Conservation (phyloP, 768 basidiomycete species). For the Cytidiella melzeri region DNA sequence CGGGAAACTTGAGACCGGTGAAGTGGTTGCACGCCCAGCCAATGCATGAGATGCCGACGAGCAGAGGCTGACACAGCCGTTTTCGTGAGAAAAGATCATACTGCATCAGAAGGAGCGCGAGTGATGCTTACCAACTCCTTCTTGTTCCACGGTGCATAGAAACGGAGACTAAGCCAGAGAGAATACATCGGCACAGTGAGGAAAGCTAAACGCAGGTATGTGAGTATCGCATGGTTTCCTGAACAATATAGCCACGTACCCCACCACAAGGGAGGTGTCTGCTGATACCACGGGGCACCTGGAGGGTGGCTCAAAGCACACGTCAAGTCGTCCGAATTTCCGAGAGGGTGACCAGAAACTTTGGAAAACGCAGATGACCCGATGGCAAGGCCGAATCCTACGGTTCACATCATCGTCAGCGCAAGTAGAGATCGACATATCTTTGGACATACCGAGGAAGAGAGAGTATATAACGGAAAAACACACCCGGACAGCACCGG, state of each 20-base stretch:
- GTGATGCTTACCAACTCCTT: slow-evolving; percentile 46
- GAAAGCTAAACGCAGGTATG: slow-evolving; percentile 40
- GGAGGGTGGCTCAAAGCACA: slow-evolving; percentile 54
- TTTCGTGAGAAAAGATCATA: not conserved
- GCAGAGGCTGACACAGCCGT: slow-evolving; percentile 31
- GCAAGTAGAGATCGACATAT: too few relatives aligned
- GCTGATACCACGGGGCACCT: slow-evolving; percentile 66
- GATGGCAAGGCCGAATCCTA: slow-evolving; percentile 72
- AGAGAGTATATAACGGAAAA: slow-evolving; percentile 78
- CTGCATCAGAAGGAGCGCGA: not conserved
- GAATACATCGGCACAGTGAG: slow-evolving; percentile 68
- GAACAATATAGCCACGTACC: slow-evolving; percentile 34
- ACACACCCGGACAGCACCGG: slow-evolving; percentile 79
- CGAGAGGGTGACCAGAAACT: slow-evolving; percentile 41
- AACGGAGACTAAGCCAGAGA: slow-evolving; percentile 57
- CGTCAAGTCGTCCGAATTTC: slow-evolving; percentile 51
- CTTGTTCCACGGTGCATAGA: slow-evolving; percentile 51
- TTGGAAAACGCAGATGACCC: slow-evolving; percentile 64
- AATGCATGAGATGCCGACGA: slow-evolving; percentile 53
- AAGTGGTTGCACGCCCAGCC: slow-evolving; percentile 83
- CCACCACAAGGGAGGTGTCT: slow-evolving; percentile 67
- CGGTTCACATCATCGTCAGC: not conserved
- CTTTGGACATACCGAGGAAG: slow-evolving; percentile 42
- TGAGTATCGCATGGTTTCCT: not conserved
- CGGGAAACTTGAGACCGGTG: slow-evolving; percentile 50